Evolutionary conservation across 495 filamentous ascomycete species (phyloP).

Genomic region (Daldinia loculata): DNA sequence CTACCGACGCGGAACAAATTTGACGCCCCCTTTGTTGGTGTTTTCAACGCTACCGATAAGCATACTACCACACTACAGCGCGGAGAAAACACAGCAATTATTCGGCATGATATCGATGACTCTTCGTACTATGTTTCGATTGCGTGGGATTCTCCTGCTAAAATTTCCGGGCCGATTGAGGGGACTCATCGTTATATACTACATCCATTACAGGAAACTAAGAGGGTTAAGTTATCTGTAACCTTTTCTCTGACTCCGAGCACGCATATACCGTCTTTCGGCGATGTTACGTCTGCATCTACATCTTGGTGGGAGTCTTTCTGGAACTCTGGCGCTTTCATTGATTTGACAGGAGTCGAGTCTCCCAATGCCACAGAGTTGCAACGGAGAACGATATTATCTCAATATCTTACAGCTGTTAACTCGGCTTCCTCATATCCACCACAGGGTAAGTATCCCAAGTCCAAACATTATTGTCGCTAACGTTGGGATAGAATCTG

Average conservation of each 20-base stretch:
- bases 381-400: conserved; percentile 61
- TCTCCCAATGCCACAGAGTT: conserved; percentile 56
- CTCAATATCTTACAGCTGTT: conserved; percentile 60
- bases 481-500: conserved; percentile 40
- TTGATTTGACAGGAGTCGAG: conserved; percentile 52
- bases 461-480: background rate
- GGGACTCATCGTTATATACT: conserved; percentile 58
- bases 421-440: conserved; percentile 54
- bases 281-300: conserved; percentile 21
- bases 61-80: conserved; percentile 52
- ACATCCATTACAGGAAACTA: conserved; percentile 30
- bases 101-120: conserved; percentile 55
- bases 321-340: conserved; percentile 59
- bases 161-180: conserved; percentile 46
- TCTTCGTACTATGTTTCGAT: conserved; percentile 56
- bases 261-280: conserved; percentile 5
- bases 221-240: conserved; percentile 44
- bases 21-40: conserved; percentile 59
- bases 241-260: conserved; percentile 44
- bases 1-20: conserved; percentile 57
- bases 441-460: conserved; percentile 45
- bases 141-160: conserved; percentile 49
- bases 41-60: conserved; percentile 54
- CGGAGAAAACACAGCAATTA: conserved; percentile 46
- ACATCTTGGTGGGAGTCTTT: conserved; percentile 54